Base-by-base conservation (phyloP, 2,329 filamentous ascomycete species). In the Pseudogymnoascus sp. region DNA sequence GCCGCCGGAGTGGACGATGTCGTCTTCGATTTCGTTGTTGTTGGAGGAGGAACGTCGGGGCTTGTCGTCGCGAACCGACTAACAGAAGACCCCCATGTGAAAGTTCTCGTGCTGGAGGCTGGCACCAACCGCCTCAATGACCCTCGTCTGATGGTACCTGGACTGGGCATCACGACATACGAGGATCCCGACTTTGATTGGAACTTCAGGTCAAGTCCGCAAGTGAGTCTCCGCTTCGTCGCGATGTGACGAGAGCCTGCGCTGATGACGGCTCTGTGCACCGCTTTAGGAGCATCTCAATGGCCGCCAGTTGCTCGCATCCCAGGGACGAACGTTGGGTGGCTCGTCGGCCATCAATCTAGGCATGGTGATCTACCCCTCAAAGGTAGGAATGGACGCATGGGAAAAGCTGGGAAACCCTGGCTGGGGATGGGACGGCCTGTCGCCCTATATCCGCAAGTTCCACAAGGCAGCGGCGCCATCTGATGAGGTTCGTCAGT, bases 31-130 rank as follows among this genome's bases (percentile, higher is more conserved):
- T 79, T 76, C 62, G 66, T 79, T 35, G 67, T 80, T 22, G 73
- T 78, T 7, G 78, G 78, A 10, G 78, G 78, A 5, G 78, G 78
- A n/a, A 79, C 78, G 0, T 73, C 78, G 4, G 78, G 78, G 6
- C 72, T 79, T 2, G 74, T 76, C 2, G 69, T 80, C 8, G 78
- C 78, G 6, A 71, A 72, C 24, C 74, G 78, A 2, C 70, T 80
- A 6, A 74, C 70, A 31, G 75, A 78, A 64, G 71, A 76, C 63
- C 68, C 70, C 31, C 50, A 73, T 38, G 69, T 74, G 31, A 68
- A 69, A 6, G 74, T 80, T 14, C 67, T 77, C 6, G 75, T 78
- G 4, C 64, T 78, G 24, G 76, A 78, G 64, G 76, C 75, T 22
- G 76, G 77, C 22, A 68, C 67, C 35, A 75, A 77, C 61, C 70